Conservation (phyloP, 2,329 filamentous ascomycete species). For the Ploettnerulaceae sp. region DNA sequence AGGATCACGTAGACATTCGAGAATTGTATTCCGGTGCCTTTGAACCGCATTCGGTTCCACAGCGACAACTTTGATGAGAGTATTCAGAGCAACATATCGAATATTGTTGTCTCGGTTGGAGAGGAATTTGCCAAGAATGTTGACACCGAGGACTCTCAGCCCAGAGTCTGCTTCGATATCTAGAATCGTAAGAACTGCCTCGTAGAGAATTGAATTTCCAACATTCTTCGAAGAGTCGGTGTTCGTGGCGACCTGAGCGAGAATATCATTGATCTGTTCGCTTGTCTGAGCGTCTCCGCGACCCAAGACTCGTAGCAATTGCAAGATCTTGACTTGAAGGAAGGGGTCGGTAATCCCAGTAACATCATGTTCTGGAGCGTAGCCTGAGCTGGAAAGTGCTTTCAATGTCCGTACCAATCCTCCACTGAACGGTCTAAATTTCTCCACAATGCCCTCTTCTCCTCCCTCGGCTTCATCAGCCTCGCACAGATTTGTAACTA, state of each 20-base stretch:
- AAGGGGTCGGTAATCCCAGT: slow-evolving; percentile 98
- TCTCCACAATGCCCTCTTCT: slow-evolving; percentile 85
- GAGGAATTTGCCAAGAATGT: slow-evolving; percentile 96
- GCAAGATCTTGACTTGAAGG: slow-evolving; percentile 91
- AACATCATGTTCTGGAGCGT: slow-evolving; percentile 96
- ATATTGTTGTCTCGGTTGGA: slow-evolving; percentile 99
- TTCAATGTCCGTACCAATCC: slow-evolving; percentile 87
- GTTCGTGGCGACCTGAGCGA: slow-evolving; percentile 96
- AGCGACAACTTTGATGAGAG: slow-evolving; percentile 94
- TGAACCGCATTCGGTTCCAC: slow-evolving; percentile 98
- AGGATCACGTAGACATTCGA: slow-evolving; percentile 92
- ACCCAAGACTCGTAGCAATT: slow-evolving; percentile 78
- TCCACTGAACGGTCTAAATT: slow-evolving; percentile 82
- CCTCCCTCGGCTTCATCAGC: slow-evolving; percentile 88
- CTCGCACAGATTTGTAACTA: slow-evolving; percentile 90
- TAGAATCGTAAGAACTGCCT: slow-evolving; percentile 92
- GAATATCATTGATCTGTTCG: slow-evolving; percentile 97
- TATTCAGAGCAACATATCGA: slow-evolving; percentile 95
- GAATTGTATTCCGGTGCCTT: slow-evolving; percentile 91
- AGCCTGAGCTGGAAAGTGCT: slow-evolving; percentile 87
- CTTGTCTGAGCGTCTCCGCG: slow-evolving; percentile 82
- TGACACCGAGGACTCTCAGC: slow-evolving; percentile 88
- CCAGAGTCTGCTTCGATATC: slow-evolving; percentile 98
- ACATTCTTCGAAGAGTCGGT: slow-evolving; percentile 98
- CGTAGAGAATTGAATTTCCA: slow-evolving; percentile 95